Evolutionary conservation across 768 basidiomycete species (phyloP).

Genomic region (Rubroboletus pulcherrimus): DNA sequence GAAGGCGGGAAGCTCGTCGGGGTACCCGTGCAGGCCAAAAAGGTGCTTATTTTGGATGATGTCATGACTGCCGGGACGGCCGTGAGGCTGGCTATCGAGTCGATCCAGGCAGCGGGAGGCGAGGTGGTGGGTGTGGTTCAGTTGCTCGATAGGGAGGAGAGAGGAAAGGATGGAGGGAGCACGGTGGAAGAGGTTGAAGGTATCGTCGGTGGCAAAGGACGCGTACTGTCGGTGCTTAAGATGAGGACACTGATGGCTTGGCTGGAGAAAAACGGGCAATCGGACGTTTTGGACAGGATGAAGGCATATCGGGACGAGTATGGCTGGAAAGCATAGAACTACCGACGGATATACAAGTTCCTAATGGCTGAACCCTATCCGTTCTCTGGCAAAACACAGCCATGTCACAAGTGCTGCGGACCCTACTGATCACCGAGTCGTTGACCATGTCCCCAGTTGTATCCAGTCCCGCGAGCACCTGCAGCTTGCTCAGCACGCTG

Average conservation of each 20-base stretch:
- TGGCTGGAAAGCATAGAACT: constrained; percentile 24
- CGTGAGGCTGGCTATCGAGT: constrained; percentile 76
- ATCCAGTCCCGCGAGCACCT: constrained; percentile 27
- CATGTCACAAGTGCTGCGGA: neutral
- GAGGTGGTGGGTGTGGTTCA: constrained; percentile 87
- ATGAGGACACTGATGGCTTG: constrained; percentile 85
- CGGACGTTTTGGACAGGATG: constrained; percentile 67
- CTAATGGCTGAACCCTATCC: neutral
- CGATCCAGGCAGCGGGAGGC: constrained; percentile 65
- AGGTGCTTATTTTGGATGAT: constrained; percentile 89
- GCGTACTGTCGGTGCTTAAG: constrained; percentile 75
- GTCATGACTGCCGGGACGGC: constrained; percentile 95
- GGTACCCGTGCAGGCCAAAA: constrained; percentile 71
- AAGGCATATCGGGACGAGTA: constrained; percentile 51
- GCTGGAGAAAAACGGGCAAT: constrained; percentile 66
- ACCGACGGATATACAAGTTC: neutral
- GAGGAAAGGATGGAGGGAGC: constrained; percentile 47
- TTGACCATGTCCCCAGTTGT: constrained; percentile 55
- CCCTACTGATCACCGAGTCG: constrained; percentile 39
- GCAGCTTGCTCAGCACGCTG: constrained; percentile 22
- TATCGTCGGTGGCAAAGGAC: constrained; percentile 61
- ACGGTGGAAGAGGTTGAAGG: constrained; percentile 82
- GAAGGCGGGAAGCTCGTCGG: constrained; percentile 94
- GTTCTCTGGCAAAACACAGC: neutral
- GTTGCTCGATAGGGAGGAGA: constrained; percentile 65